Base-by-base conservation (phyloP, 2,329 filamentous ascomycete species). In the Thielaviopsis musarum region DNA sequence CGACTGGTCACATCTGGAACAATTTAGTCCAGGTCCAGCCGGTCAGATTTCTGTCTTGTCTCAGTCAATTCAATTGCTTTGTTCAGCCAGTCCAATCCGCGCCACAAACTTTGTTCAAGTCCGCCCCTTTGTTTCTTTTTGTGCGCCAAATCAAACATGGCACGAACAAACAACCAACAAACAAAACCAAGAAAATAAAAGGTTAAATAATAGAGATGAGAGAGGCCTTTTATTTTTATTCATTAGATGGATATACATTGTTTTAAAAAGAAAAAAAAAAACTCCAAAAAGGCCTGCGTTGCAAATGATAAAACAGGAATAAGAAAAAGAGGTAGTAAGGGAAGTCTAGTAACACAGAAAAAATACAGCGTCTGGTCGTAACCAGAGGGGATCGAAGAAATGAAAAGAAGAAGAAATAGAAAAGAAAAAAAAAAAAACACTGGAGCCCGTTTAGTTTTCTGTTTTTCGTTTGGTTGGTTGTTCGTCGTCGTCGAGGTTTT, bases 331-430 rank as follows among this genome's bases (percentile, higher is more conserved):
- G 30, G 48, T 10, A 49, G 21, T 10, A 19, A 56, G 19, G 15
- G 24, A 49, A 49, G 17, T 56, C 54, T 56, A 56, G 38, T 56
- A 49, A 49, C 41, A 55, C 54, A 56, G 15, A 45, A 45, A 34
- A 28, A 48, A 26, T 56, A 56, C 54, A 56, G 41, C 54, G 54
- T 56, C 54, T 49, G 54, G 54, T 21, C 26, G 19, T 34, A 21
- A 24, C 41, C 28, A 56, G 22, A 49, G 30, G n/a, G 38, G 38
- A 28, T 45, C 54, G 28, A 45, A 56, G 54, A 45, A n/a, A 45
- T 2, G n/a, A 6, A 45, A 45, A n/a, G 6, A n/a, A 24, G 24
- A 22, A 12, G 49, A 49, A 28, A 24, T 2, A 45, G 38, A 45
- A n/a, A 45, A 45, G 6, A n/a, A 45, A 17, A 45, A 22, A 5